Evolutionary conservation across 2,329 filamentous ascomycete genomes (phyloP).

Genomic region (Pseudogymnoascus destructans): DNA sequence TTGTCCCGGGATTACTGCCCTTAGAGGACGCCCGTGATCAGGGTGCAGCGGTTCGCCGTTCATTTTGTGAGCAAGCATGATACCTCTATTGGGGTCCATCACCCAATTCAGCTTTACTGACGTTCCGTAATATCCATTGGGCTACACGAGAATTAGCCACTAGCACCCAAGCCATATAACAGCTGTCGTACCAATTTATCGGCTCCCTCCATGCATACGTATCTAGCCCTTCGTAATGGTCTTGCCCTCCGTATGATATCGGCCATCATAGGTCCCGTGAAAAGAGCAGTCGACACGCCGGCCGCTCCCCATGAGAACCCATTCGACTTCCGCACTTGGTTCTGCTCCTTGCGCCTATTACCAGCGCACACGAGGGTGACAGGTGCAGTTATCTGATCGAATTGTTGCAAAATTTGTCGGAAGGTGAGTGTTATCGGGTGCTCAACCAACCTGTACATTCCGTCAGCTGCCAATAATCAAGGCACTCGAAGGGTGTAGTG

Average conservation of each 20-base stretch:
- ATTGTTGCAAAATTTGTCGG: constrained; percentile 57
- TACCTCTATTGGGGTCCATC: constrained; percentile 67
- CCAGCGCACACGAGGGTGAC: constrained; percentile 86
- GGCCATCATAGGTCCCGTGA: constrained; percentile 66
- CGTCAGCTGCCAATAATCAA: not conserved
- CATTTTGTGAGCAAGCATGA: constrained; percentile 84
- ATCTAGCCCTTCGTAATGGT: constrained; percentile 58
- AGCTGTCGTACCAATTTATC: constrained; percentile 44
- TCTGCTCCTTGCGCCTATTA: constrained; percentile 86
- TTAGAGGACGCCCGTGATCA: constrained; percentile 75
- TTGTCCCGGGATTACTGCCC: constrained; percentile 76
- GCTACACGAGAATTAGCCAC: constrained; percentile 24
- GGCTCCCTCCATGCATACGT: constrained; percentile 83
- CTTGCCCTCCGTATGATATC: constrained; percentile 57
- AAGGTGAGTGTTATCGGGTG: constrained; percentile 61
- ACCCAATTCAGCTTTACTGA: constrained; percentile 82
- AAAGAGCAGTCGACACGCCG: constrained; percentile 74
- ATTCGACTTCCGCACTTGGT: constrained; percentile 78
- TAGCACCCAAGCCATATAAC: too few species aligned
- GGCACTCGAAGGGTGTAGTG: constrained; percentile 28
- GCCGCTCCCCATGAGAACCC: constrained; percentile 91
- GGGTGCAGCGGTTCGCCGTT: constrained; percentile 70
- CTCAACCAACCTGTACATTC: constrained; percentile 38
- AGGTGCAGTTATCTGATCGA: constrained; percentile 72
- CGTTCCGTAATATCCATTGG: constrained; percentile 81